These are phyloP conservation scores for Penicillium psychrosexuale DNA, from an alignment of 2,329 filamentous ascomycete genomes.

Conservation along the genomic window DNA sequence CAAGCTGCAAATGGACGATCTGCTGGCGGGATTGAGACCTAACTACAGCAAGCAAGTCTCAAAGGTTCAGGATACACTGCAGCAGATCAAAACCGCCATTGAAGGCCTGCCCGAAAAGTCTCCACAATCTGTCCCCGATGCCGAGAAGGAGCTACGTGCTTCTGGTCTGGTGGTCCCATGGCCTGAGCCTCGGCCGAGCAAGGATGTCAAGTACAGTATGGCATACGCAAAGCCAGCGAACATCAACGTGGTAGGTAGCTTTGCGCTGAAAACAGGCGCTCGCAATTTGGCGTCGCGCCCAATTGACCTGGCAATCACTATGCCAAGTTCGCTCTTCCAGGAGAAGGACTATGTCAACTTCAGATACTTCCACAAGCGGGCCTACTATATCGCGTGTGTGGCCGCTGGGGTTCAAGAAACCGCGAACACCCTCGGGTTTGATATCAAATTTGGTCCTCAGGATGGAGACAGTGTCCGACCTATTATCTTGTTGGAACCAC, in stretches of 20 bases:
- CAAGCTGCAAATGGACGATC: constrained; percentile 64
- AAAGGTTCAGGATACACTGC: constrained; percentile 53
- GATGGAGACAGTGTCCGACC: constrained; percentile 76
- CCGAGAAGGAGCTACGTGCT: constrained; percentile 62
- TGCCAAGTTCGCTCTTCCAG: constrained; percentile 77
- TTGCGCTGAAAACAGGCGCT: constrained; percentile 70
- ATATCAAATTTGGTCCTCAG: constrained; percentile 62
- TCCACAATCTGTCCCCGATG: constrained; percentile 59
- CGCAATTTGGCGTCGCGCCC: constrained; percentile 55
- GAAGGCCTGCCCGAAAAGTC: constrained; percentile 54
- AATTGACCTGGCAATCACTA: constrained; percentile 82
- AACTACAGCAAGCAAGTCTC: constrained; percentile 57
- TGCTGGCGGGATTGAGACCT: constrained; percentile 56
- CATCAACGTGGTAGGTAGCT: constrained; percentile 87
- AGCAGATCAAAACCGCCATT: constrained; percentile 55
- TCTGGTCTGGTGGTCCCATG: constrained; percentile 75
- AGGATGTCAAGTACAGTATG: constrained; percentile 77
- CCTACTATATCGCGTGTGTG: constrained; percentile 84
- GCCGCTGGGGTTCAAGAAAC: constrained; percentile 65
- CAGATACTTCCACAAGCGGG: constrained; percentile 90
- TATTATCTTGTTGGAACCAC: constrained; percentile 52
- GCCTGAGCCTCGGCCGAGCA: constrained; percentile 72
- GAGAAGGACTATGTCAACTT: constrained; percentile 93
- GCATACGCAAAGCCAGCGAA: constrained; percentile 70
- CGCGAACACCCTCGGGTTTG: constrained; percentile 50